Conservation (phyloP, 495 filamentous ascomycete genomes). For the Lasiosphaeria miniovina region DNA sequence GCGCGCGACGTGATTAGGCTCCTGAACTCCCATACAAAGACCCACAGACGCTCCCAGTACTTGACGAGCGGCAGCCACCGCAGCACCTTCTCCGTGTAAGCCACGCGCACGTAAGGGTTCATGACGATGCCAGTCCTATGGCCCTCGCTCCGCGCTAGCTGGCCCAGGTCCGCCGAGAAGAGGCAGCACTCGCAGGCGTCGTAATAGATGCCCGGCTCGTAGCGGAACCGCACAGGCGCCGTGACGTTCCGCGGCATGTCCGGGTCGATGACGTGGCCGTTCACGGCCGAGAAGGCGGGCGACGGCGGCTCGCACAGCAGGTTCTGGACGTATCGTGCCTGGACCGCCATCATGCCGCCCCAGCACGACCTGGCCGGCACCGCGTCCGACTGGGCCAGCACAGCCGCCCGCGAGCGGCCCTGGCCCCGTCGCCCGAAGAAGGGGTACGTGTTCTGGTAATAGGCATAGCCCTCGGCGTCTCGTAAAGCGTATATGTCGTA, state of each 20-base stretch:
- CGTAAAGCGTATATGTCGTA: conserved; percentile 81
- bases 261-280: conserved; percentile 28
- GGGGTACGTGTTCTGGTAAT: conserved; percentile 71
- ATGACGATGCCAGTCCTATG: conserved; percentile 56
- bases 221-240: conserved; percentile 61
- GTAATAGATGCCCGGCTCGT: conserved; percentile 63
- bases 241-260: conserved; percentile 23
- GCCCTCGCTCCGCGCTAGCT: conserved; percentile 27
- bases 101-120: conserved; percentile 70
- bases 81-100: conserved; percentile 55
- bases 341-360: conserved; percentile 79
- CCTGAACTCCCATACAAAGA: conserved; percentile 51
- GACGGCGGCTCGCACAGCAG: conserved; percentile 20
- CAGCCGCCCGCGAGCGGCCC: conserved; percentile 55
- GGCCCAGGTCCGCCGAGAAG: conserved; percentile 65
- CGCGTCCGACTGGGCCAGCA: conserved; percentile 60
- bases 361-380: conserved; percentile 76
- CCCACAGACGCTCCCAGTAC: conserved; percentile 59
- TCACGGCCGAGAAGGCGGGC: conserved; percentile 21
- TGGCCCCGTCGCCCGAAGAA: conserved; percentile 64
- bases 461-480: conserved; percentile 66
- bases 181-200: conserved; percentile 80
- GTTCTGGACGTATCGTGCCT: conserved; percentile 60
- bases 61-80: conserved; percentile 54
- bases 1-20: conserved; percentile 54